Conservation (phyloP, 2,329 filamentous ascomycete species). For the Ascochyta viciae-villosae region DNA sequence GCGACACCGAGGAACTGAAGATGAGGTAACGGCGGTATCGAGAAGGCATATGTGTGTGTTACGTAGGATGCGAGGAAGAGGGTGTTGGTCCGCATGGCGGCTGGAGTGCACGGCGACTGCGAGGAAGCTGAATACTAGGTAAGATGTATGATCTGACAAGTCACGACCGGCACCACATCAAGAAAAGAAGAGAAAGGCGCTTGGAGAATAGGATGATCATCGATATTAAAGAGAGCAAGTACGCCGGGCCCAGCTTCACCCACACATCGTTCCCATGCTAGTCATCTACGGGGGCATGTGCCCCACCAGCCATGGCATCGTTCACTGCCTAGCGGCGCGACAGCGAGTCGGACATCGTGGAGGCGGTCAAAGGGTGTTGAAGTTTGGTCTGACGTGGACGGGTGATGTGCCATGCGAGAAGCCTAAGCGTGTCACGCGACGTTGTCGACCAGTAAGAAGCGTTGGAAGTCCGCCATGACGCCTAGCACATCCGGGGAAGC, state of each 20-base stretch:
- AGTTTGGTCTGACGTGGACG: conserved; percentile 19
- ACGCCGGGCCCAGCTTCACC: conserved; percentile 8
- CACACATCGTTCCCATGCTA: conserved; percentile 7
- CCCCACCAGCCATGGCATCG: conserved; percentile 11
- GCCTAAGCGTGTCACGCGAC: conserved; percentile 16
- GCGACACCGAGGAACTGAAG: conserved; percentile 28
- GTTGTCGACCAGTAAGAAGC: conserved; percentile 1
- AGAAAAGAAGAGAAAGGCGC: background rate
- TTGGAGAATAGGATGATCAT: background rate
- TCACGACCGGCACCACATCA: background rate
- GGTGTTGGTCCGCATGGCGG: conserved; percentile 10
- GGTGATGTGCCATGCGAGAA: conserved; percentile 11
- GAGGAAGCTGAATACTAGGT: background rate
- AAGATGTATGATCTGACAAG: background rate
- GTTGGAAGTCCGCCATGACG: conserved; percentile 20
- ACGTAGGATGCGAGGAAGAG: conserved; percentile 26
- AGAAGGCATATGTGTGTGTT: conserved; percentile 35
- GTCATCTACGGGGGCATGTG: conserved; percentile 16
- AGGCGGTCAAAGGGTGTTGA: conserved; percentile 11
- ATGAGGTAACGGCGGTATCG: conserved; percentile 35
- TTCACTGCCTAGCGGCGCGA: conserved; percentile 10
- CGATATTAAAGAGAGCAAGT: conserved; percentile 13
- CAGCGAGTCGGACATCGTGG: conserved; percentile 16
- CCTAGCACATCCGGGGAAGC: conserved; percentile 10
- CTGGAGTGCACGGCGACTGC: background rate